Conservation (phyloP, 768 basidiomycete genomes). For the Pisolithus tinctorius region DNA sequence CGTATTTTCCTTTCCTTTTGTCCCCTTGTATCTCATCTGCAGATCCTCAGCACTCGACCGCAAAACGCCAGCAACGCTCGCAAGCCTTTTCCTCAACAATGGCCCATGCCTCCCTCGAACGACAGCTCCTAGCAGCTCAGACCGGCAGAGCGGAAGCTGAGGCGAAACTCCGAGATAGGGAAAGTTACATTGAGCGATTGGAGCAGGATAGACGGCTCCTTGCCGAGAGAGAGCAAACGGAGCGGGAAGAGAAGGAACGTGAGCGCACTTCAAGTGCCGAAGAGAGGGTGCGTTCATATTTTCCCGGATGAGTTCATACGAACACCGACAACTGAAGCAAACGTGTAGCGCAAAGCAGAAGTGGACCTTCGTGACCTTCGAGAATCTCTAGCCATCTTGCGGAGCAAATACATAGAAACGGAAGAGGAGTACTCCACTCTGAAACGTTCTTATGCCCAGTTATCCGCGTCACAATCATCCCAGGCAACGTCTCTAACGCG, state of each 20-base stretch:
- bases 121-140: slow-evolving; percentile 59
- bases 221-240: slow-evolving; percentile 60
- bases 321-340: background rate
- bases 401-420: slow-evolving; percentile 55
- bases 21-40: background rate
- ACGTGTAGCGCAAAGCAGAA: slow-evolving; percentile 40
- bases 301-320: background rate
- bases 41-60: slow-evolving; percentile 62
- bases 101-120: slow-evolving; percentile 56
- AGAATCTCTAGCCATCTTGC: slow-evolving; percentile 39
- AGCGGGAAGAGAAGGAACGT: slow-evolving; percentile 59
- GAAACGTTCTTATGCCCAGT: slow-evolving; percentile 42
- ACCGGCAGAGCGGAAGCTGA: slow-evolving; percentile 60
- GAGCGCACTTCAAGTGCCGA: slow-evolving; percentile 44
- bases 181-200: slow-evolving; percentile 53
- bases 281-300: slow-evolving; percentile 47
- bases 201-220: slow-evolving; percentile 67
- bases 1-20: background rate
- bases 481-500: slow-evolving; percentile 43
- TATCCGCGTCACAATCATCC: slow-evolving; percentile 43
- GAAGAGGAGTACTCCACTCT: slow-evolving; percentile 48
- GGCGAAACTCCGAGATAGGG: slow-evolving; percentile 60
- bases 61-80: slow-evolving; percentile 61
- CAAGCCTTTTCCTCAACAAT: slow-evolving; percentile 58
- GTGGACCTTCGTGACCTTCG: slow-evolving; percentile 48